phyloP scores from a whole-genome alignment of 345 rosid species.

The Euphorbia lathyris region DNA sequence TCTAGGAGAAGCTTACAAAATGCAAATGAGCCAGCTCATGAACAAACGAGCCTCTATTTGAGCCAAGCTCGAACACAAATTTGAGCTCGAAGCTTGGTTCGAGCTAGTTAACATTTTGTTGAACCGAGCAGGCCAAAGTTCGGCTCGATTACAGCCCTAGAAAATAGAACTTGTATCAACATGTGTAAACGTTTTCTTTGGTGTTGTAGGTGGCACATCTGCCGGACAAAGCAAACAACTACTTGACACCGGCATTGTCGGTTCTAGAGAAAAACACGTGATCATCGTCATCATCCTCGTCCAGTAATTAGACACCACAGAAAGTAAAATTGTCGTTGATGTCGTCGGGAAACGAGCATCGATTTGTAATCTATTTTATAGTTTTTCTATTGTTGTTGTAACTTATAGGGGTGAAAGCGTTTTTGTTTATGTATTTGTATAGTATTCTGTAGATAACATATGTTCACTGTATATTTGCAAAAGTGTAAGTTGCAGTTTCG shows the following conservation, averaged over 20 bases:
- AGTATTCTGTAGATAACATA: constrained; percentile 16
- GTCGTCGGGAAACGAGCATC: background rate
- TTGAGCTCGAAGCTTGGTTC: too few species aligned
- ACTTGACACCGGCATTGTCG: constrained; percentile 84
- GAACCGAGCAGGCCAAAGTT: too few species aligned
- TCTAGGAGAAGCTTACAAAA: too few species aligned
- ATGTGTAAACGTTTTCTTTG: background rate
- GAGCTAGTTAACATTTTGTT: too few species aligned
- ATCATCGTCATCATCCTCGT: background rate
- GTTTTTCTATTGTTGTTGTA: background rate
- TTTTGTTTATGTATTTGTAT: constrained; percentile 7
- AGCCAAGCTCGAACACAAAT: too few species aligned
- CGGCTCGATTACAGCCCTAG: too few species aligned
- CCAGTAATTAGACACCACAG: background rate
- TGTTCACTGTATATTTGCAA: background rate
- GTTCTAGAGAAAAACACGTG: constrained; percentile 70
- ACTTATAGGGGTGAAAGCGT: background rate
- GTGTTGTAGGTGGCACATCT: constrained; percentile 78
- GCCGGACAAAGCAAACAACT: constrained; percentile 96
- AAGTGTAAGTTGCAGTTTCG: constrained; percentile 9
- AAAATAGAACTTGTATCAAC: background rate
- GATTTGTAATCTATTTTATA: background rate
- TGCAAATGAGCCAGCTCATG: too few species aligned
- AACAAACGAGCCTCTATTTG: too few species aligned
- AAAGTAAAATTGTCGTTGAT: background rate